Conservation (phyloP, 139 green algal species). For the Coelastrella sp. region DNA sequence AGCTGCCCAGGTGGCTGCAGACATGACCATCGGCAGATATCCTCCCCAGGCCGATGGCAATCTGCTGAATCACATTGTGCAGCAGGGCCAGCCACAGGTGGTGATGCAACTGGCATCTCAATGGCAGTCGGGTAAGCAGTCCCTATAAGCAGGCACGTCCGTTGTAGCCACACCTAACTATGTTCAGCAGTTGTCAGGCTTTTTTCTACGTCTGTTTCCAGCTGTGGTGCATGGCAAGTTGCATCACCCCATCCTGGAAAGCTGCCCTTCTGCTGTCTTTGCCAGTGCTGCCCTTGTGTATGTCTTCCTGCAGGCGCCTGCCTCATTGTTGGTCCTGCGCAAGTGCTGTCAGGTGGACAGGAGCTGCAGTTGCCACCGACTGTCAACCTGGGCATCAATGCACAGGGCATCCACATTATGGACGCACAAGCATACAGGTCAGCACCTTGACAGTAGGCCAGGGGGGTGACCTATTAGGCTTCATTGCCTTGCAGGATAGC, state of each 20-base stretch:
- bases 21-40: constrained; percentile 8
- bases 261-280: background rate
- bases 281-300: background rate
- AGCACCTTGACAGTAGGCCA: background rate
- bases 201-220: background rate
- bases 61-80: constrained; percentile 16
- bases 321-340: constrained; percentile 5
- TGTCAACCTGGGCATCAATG: constrained; percentile 25
- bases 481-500: background rate
- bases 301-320: background rate
- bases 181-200: background rate
- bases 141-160: background rate
- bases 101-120: constrained; percentile 33
- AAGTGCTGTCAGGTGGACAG: background rate
- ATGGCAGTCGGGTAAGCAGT: constrained; percentile 29
- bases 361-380: background rate
- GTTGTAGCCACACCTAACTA: background rate
- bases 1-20: constrained; percentile 31
- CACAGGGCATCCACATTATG: constrained; percentile 31
- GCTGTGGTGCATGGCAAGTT: background rate
- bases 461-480: background rate
- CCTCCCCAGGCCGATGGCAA: constrained; percentile 1
- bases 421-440: constrained; percentile 1
- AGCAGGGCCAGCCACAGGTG: constrained; percentile 16
- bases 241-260: background rate